Evolutionary conservation across 2,329 filamentous ascomycete species (phyloP), one percentile per base, ranked within the genome.

Genomic region (Sporothrix sp.): DNA sequence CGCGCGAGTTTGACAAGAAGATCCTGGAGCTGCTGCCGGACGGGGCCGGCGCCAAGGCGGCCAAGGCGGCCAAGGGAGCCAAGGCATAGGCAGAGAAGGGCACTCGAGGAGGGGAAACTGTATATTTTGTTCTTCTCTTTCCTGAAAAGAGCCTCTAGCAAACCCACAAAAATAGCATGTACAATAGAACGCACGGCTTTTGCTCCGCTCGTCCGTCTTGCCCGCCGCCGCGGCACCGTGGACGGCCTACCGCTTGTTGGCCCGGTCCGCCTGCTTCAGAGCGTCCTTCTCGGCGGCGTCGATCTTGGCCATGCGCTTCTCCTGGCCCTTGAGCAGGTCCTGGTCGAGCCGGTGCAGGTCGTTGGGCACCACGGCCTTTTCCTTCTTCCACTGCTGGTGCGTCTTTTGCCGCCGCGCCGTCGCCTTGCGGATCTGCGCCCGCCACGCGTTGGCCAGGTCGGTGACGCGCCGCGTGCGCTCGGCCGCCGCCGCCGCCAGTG

Each of bases 301-400:
- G 42, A 80, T 70, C 50, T 66, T 68, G 60, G 69, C 68, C 66
- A 78, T 71, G 62, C 71, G 68, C 65, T 75, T 75, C 52, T 76
- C 71, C 66, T 75, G 73, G 52, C 70, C 54, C 64, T 72, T 72
- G 59, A 74, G 70, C 60, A 76, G 67, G 60, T 71, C 68, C 57
- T 67, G 67, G 55, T 71, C 69, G n/a, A 73, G 61, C 27, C 56
- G 60, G 48, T 55, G 57, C 59, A 64, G 60, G 40, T 66, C 60
- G 56, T 80, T 76, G 2, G 68, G 67, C 36, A 69, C 60, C 27
- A 80, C 57, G 10, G 56, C 32, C 18, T 64, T 65, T 9, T 67
- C 68, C 64, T 70, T 71, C 56, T 62, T 65, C 75, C 74, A 78
- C 38, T 67, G 65, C 62, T 70, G 71, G 53, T 78, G 68, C 40